phyloP scores from a whole-genome alignment of 2,329 filamentous ascomycete species.

The Magnaporthiopsis incrustans region DNA sequence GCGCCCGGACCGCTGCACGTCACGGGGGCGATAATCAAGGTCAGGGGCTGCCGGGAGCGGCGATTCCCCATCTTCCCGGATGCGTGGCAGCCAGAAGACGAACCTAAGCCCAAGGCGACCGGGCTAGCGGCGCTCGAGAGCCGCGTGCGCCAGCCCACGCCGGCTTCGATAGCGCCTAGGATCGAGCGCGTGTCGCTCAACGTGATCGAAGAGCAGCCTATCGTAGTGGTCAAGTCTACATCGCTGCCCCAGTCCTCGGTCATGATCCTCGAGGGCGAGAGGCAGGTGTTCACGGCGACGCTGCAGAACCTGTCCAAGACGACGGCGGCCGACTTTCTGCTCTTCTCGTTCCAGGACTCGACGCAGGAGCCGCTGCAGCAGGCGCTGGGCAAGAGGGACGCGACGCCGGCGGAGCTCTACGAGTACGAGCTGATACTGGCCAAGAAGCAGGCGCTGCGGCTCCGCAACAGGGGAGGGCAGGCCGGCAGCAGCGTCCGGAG shows the following conservation, averaged over 20 bases:
- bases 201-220: slow-evolving; percentile 72
- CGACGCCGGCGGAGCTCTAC: slow-evolving; percentile 71
- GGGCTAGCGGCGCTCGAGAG: slow-evolving; percentile 54
- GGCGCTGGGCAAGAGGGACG: slow-evolving; percentile 67
- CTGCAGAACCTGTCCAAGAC: slow-evolving; percentile 66
- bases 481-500: slow-evolving; percentile 13
- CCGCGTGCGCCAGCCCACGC: slow-evolving; percentile 23
- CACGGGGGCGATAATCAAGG: slow-evolving; percentile 69
- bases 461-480: slow-evolving; percentile 29
- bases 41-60: slow-evolving; percentile 74
- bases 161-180: slow-evolving; percentile 35
- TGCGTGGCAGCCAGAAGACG: slow-evolving; percentile 63
- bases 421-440: slow-evolving; percentile 77
- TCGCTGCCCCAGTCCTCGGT: slow-evolving; percentile 76
- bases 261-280: slow-evolving; percentile 91
- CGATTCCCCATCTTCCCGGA: slow-evolving; percentile 76
- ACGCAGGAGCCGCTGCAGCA: slow-evolving; percentile 70
- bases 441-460: slow-evolving; percentile 60
- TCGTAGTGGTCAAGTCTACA: slow-evolving; percentile 66
- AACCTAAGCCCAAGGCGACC: slow-evolving; percentile 68
- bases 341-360: slow-evolving; percentile 86
- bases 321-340: slow-evolving; percentile 72
- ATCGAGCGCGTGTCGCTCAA: slow-evolving; percentile 52
- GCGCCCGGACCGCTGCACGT: slow-evolving; percentile 62
- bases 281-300: slow-evolving; percentile 66